Conservation (phyloP, 2,329 filamentous ascomycete species). For the Fusarium tjaetaba region DNA sequence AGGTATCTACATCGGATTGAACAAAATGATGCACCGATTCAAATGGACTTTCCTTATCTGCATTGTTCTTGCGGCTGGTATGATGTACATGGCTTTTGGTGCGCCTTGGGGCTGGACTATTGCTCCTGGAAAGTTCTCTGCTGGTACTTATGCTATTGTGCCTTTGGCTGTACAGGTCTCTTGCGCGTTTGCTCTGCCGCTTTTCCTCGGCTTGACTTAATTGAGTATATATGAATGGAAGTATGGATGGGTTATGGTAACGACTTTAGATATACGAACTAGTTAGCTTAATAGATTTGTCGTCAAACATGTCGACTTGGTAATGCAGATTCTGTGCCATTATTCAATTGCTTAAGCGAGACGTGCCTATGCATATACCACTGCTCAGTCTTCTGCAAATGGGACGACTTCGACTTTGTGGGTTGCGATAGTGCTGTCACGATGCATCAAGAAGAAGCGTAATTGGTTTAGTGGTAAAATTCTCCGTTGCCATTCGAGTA, state of each 20-base stretch:
- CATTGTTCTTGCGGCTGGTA: conserved; percentile 34
- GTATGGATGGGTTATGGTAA: neutral
- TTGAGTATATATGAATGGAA: neutral
- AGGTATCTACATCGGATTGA: conserved; percentile 47
- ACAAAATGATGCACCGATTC: conserved; percentile 57
- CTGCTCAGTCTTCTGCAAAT: too few species aligned
- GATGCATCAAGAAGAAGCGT: neutral
- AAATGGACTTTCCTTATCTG: conserved; percentile 49
- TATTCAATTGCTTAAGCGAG: accelerated
- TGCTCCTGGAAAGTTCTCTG: conserved; percentile 36
- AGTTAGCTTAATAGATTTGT: neutral
- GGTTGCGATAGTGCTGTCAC: accelerated
- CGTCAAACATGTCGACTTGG: neutral
- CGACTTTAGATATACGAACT: conserved; percentile 5
- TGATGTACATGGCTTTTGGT: conserved; percentile 42
- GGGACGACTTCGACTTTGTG: too few species aligned
- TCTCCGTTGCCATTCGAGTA: neutral
- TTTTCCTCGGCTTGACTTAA: conserved; percentile 43
- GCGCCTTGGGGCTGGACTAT: conserved; percentile 43
- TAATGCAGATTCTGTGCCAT: neutral
- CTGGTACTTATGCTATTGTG: conserved; percentile 41
- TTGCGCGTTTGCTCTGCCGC: conserved; percentile 37
- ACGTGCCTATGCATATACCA: accelerated
- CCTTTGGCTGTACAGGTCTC: conserved; percentile 41
- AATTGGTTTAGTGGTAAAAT: conserved; percentile 1